Evolutionary conservation across 208 protist genomes (phyloP), one percentile per base, ranked within the genome.

Genomic region (Jaenimonas drosophilae): DNA sequence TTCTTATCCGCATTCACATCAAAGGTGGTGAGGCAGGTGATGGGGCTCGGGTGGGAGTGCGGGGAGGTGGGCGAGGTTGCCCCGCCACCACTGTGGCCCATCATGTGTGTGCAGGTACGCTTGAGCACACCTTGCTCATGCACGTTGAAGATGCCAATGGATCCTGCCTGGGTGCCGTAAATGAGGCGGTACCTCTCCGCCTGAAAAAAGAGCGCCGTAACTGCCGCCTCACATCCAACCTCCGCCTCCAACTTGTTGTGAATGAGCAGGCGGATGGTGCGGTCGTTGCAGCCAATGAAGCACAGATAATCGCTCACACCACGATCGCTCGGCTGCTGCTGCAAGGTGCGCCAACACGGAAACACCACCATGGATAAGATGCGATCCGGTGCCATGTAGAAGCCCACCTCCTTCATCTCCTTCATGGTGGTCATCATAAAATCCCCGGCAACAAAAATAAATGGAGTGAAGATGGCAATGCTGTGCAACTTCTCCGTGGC

Each of bases 371-470:
- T 83, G 28, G 59, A 64, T 45, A 89, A 77, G n/a, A 95, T 70
- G 19, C 79, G 64, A 37, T 95, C 88, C 12, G 88, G 83, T 0
- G 76, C 67, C 52, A 95, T 76, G 70, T 71, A 95, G 32, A 92
- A 90, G 26, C 83, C 83, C 4, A 86, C 55, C 59, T 91, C 80
- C 21, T 76, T 81, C 0, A 54, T 69, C 48, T 95, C 88, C 9
- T 56, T 31, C 50, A 91, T 76, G 14, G 71, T 67, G 17, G 81
- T 88, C 40, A 82, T 46, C 71, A 90, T 91, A 48, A 84, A 95
- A 47, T 85, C 76, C 4, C 88, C 88, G 3, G 73, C 68, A 16
- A 76, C 54, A 43, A 88, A 89, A 30, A 95, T 76, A 40, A 75
- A 89, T 0, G 88, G 88, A 1, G 77, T 90, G 31, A 75, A 64